Conservation (phyloP, 164 flowering plant genomes). For the Houttuynia cordata region DNA sequence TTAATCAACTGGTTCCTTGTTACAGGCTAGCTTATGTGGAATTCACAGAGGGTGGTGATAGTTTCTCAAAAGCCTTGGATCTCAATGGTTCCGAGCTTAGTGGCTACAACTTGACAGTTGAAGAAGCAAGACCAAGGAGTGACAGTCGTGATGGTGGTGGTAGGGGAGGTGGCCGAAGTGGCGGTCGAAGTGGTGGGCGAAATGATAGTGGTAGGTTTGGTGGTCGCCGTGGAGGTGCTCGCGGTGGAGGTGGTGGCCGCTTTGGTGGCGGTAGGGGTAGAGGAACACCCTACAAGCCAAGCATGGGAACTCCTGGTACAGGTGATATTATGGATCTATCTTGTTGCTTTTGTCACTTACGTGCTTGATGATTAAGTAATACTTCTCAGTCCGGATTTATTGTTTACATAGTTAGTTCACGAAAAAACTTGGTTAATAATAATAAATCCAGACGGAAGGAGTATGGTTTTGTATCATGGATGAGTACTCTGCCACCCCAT, state of each 20-base stretch:
- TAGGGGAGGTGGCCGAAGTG: slow-evolving; percentile 20
- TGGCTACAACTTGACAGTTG: slow-evolving; percentile 35
- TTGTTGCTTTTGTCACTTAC: not conserved
- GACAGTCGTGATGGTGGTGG: slow-evolving; percentile 22
- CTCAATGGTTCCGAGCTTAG: slow-evolving; percentile 47
- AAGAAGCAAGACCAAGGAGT: slow-evolving; percentile 61
- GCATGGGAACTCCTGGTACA: slow-evolving; percentile 29
- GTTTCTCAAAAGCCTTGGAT: slow-evolving; percentile 50
- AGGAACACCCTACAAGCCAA: slow-evolving; percentile 28
- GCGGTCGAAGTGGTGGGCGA: slow-evolving; percentile 16
- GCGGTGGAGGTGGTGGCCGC: slow-evolving; percentile 22
- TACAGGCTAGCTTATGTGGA: slow-evolving; percentile 75
- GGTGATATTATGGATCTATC: slow-evolving; percentile 13
- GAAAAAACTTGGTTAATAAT: too few relatives aligned
- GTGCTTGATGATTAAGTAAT: too few relatives aligned
- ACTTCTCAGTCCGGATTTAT: too few relatives aligned
- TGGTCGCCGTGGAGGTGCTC: slow-evolving; percentile 18
- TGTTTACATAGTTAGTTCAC: too few relatives aligned
- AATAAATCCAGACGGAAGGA: too few relatives aligned
- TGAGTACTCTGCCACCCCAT: too few relatives aligned
- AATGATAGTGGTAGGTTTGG: slow-evolving; percentile 25
- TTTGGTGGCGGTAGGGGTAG: slow-evolving; percentile 24
- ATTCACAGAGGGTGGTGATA: slow-evolving; percentile 26
- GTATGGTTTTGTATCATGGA: too few relatives aligned
- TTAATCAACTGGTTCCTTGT: too few relatives aligned